Percentiles rank a stretch among this genome's conserved stretches.
These are phyloP conservation scores for Maudiozyma humilis DNA, from an alignment of 1,139 yeast genomes.

Conservation along the genomic window DNA sequence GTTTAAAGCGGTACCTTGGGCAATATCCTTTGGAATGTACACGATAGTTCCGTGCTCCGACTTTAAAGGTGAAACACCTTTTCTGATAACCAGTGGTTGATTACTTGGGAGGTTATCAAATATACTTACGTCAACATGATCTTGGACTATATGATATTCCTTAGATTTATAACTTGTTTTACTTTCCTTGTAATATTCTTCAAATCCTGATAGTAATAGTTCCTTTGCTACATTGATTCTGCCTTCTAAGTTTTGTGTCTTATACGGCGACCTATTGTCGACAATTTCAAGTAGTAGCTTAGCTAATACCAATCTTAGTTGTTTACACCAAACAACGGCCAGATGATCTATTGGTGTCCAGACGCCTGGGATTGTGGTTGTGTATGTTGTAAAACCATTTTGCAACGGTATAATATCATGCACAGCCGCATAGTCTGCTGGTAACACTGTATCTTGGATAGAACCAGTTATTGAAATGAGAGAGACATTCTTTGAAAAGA, in stretches of 20 bases:
- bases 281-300: slow-evolving; percentile 51
- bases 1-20: not conserved
- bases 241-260: slow-evolving; percentile 42
- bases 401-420: slow-evolving; percentile 60
- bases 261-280: slow-evolving; percentile 38
- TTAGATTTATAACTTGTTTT: not conserved
- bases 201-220: slow-evolving; percentile 53
- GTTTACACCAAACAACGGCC: slow-evolving; percentile 97
- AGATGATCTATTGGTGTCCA: slow-evolving; percentile 95
- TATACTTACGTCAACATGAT: not conserved
- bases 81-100: not conserved
- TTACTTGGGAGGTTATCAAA: not conserved
- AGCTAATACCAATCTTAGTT: slow-evolving; percentile 59
- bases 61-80: not conserved
- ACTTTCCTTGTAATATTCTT: slow-evolving; percentile 29
- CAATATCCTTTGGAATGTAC: slow-evolving; percentile 1
- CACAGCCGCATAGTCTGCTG: slow-evolving; percentile 86
- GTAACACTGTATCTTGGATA: slow-evolving; percentile 66
- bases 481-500: slow-evolving; percentile 38
- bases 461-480: slow-evolving; percentile 90
- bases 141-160: not conserved
- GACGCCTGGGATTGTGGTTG: slow-evolving; percentile 81
- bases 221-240: slow-evolving; percentile 53
- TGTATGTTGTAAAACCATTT: slow-evolving; percentile 76
- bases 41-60: not conserved